A percentile compares a stretch with the other conserved stretches of the same genome.
Evolutionary conservation across 2,329 filamentous ascomycete genomes (phyloP).

Genomic region (Exophiala sp.): DNA sequence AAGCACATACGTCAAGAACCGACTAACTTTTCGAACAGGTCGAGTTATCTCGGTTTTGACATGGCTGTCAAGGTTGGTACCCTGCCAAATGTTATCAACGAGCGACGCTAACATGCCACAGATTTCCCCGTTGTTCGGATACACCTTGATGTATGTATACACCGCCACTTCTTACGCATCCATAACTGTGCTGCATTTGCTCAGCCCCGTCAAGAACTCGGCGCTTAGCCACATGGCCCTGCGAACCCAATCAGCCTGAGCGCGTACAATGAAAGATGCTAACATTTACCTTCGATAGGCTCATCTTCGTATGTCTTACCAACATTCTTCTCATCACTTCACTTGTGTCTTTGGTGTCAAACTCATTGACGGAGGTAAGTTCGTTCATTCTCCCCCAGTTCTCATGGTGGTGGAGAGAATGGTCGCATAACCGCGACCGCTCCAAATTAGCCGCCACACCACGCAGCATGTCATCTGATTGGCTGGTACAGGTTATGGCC

Average conservation of each 20-base stretch:
- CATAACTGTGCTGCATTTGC: neutral
- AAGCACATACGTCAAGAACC: neutral
- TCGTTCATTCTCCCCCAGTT: neutral
- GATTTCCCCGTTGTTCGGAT: slow-evolving; percentile 29
- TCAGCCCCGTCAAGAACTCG: neutral
- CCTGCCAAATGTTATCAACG: neutral
- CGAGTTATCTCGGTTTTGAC: slow-evolving; percentile 58
- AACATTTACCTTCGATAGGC: slow-evolving; percentile 34
- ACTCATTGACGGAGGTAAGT: slow-evolving; percentile 55
- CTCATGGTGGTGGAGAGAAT: neutral
- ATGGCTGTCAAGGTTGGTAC: slow-evolving; percentile 35
- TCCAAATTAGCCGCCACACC: slow-evolving; percentile 7
- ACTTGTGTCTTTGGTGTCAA: slow-evolving; percentile 56
- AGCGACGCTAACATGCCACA: slow-evolving; percentile 10
- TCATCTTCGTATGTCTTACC: slow-evolving; percentile 59
- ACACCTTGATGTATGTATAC: slow-evolving; percentile 28
- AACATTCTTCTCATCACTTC: slow-evolving; percentile 60
- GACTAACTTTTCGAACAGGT: slow-evolving; percentile 35
- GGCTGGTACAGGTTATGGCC: slow-evolving; percentile 50
- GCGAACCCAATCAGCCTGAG: slow-evolving; percentile 5
- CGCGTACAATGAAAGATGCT: slow-evolving; percentile 10
- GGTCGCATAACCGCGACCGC: slow-evolving; percentile 15
- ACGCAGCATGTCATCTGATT: slow-evolving; percentile 15
- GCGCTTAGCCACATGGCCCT: slow-evolving; percentile 10
- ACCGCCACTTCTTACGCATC: neutral